Evolutionary conservation across 163 green algal species (phyloP).

Genomic region (Chlorella variabilis): DNA sequence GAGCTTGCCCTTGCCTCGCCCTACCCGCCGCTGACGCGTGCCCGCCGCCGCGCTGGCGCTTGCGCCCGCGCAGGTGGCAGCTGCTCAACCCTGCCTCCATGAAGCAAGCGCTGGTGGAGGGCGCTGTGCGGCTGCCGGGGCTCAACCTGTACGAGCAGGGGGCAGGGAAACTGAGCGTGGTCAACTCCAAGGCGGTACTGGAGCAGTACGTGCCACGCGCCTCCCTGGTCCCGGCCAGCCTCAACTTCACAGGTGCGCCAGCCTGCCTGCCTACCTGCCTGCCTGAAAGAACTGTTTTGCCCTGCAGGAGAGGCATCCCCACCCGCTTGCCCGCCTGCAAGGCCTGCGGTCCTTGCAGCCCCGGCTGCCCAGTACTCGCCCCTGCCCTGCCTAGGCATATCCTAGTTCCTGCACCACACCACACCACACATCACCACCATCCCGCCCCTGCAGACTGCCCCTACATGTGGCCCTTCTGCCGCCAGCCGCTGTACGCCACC

Average conservation of each 20-base stretch:
- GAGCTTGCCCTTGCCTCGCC: background rate
- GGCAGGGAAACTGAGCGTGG: constrained; percentile 64
- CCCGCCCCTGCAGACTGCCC: constrained; percentile 71
- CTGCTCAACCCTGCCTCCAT: constrained; percentile 97
- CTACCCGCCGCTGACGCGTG: too few species aligned
- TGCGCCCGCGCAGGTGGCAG: constrained; percentile 48
- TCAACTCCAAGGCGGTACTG: constrained; percentile 62
- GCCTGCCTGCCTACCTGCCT: background rate
- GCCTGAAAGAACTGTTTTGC: too few species aligned
- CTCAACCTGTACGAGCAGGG: constrained; percentile 92
- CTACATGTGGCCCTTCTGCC: constrained; percentile 97
- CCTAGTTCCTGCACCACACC: too few species aligned
- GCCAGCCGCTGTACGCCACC: constrained; percentile 85
- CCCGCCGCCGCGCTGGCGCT: too few species aligned
- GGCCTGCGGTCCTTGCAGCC: background rate
- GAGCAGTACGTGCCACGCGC: constrained; percentile 84
- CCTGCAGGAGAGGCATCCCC: too few species aligned
- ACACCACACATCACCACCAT: constrained; percentile 42
- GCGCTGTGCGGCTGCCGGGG: constrained; percentile 72
- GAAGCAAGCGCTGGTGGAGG: constrained; percentile 98
- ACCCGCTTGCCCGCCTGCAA: background rate
- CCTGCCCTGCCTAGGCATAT: background rate
- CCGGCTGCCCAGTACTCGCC: background rate
- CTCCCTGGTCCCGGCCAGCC: constrained; percentile 75
- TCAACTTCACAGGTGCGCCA: constrained; percentile 77